Percentiles rank a stretch among this genome's conserved stretches.
These are phyloP conservation scores for Streptanthus diversifolius DNA, from an alignment of 345 rosid genomes.

Conservation along the genomic window DNA sequence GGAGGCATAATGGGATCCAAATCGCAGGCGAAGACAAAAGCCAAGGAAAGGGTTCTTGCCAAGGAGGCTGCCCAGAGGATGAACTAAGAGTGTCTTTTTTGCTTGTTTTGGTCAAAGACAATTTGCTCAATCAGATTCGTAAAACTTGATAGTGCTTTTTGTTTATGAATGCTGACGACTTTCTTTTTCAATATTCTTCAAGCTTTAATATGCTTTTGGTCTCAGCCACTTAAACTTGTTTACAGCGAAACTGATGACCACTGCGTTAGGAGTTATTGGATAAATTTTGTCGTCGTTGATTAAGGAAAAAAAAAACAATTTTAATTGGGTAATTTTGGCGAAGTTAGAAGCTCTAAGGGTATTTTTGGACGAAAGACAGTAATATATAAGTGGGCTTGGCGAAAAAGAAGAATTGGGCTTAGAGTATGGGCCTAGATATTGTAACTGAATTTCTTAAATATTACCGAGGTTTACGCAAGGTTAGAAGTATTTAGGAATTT, in stretches of 20 bases:
- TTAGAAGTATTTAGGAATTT: not conserved
- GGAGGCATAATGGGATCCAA: slow-evolving; percentile 86
- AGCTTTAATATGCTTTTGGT: not conserved
- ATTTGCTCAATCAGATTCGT: slow-evolving; percentile 9
- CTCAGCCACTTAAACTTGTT: not conserved
- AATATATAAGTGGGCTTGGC: not conserved
- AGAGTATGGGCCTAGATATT: not conserved
- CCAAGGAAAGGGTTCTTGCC: slow-evolving; percentile 62
- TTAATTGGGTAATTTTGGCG: no score
- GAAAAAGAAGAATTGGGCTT: not conserved
- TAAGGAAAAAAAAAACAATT: no score
- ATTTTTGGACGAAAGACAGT: not conserved
- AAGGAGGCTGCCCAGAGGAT: slow-evolving; percentile 77
- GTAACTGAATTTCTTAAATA: not conserved
- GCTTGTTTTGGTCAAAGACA: not conserved
- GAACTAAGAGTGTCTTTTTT: slow-evolving; percentile 28
- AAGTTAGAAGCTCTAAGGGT: no score
- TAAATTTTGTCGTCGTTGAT: no score
- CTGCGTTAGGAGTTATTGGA: no score
- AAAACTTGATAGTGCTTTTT: slow-evolving; percentile 22
- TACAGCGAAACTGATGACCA: not conserved
- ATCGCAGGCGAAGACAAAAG: slow-evolving; percentile 70
- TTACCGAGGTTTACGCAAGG: not conserved
- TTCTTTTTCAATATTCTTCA: not conserved
- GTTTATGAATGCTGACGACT: not conserved